Conservation (phyloP, 2,329 filamentous ascomycete species). For the Davidsoniella neocaledoniae region DNA sequence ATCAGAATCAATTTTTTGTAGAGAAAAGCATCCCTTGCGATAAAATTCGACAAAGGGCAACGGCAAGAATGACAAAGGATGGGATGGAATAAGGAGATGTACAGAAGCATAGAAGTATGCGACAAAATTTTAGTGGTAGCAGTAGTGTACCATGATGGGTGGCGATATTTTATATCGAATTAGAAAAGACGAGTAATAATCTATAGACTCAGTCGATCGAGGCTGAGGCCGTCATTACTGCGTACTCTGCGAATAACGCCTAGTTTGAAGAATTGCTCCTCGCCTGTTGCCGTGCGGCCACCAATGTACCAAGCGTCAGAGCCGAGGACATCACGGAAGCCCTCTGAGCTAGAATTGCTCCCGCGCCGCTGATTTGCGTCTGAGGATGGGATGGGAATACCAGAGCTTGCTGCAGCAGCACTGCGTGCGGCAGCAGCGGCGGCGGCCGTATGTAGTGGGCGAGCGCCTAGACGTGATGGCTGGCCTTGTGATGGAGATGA, state of each 20-base stretch:
- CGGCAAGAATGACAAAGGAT: no score
- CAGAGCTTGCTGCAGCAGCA: constrained; percentile 18
- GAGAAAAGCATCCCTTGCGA: no score
- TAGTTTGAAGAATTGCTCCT: constrained; percentile 67
- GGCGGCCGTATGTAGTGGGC: constrained; percentile 1
- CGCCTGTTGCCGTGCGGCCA: constrained; percentile 56
- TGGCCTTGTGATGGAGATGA: constrained; percentile 8
- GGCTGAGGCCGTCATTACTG: constrained; percentile 57
- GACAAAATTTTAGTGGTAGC: not conserved
- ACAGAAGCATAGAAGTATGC: not conserved
- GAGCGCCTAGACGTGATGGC: constrained; percentile 10
- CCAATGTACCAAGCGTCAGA: constrained; percentile 73
- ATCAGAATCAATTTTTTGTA: no score
- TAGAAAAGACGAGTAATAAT: not conserved
- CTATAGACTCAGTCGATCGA: constrained; percentile 61
- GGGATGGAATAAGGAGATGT: no score
- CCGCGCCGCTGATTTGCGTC: constrained; percentile 35
- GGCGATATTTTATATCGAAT: not conserved
- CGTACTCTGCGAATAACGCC: constrained; percentile 56
- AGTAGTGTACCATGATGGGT: not conserved
- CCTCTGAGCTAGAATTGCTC: constrained; percentile 59
- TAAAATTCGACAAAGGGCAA: no score
- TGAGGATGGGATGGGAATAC: constrained; percentile 25
- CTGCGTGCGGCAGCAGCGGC: constrained; percentile 15
- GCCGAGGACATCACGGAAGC: constrained; percentile 55